Conservation (phyloP, 2,329 filamentous ascomycete species). For the Endocalyx cinctus region DNA sequence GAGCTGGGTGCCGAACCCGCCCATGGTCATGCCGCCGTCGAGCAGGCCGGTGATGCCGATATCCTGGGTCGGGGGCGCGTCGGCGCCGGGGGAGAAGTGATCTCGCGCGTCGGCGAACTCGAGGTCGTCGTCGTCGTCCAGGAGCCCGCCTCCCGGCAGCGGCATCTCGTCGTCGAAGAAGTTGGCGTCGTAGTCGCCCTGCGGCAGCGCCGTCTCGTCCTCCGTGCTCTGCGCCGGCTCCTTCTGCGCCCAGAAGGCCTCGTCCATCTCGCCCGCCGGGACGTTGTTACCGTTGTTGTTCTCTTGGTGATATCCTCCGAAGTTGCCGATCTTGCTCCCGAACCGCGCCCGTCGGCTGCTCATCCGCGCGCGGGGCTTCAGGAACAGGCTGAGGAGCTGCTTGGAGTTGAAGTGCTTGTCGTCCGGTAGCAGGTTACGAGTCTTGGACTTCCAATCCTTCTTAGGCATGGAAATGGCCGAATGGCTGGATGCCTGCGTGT, state of each 20-base stretch:
- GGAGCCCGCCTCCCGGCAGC: conserved; percentile 54
- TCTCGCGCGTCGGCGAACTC: conserved; percentile 80
- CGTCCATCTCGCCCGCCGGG: conserved; percentile 77
- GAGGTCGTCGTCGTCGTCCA: conserved; percentile 62
- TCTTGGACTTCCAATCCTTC: conserved; percentile 93
- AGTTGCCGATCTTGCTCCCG: conserved; percentile 36
- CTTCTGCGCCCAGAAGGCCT: conserved; percentile 89
- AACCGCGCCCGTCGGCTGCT: conserved; percentile 58
- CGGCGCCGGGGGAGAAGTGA: conserved; percentile 65
- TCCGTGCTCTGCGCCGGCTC: conserved; percentile 39
- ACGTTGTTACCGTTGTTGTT: conserved; percentile 51
- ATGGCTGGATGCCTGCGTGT: conserved; percentile 76
- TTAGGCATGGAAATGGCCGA: conserved; percentile 81
- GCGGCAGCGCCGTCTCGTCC: conserved; percentile 50
- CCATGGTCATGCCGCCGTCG: conserved; percentile 45
- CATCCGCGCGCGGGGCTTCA: conserved; percentile 88
- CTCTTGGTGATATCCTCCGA: conserved; percentile 37
- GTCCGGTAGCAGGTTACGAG: conserved; percentile 86
- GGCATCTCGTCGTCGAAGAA: conserved; percentile 89
- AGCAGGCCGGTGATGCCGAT: conserved; percentile 47
- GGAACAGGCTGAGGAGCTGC: conserved; percentile 81
- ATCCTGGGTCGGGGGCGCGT: conserved; percentile 41
- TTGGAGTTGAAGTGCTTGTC: conserved; percentile 98
- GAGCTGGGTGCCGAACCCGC: conserved; percentile 60
- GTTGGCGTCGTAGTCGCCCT: conserved; percentile 89